Evolutionary conservation across 2,329 filamentous ascomycete species (phyloP).

Genomic region (Arthroderma sp.): DNA sequence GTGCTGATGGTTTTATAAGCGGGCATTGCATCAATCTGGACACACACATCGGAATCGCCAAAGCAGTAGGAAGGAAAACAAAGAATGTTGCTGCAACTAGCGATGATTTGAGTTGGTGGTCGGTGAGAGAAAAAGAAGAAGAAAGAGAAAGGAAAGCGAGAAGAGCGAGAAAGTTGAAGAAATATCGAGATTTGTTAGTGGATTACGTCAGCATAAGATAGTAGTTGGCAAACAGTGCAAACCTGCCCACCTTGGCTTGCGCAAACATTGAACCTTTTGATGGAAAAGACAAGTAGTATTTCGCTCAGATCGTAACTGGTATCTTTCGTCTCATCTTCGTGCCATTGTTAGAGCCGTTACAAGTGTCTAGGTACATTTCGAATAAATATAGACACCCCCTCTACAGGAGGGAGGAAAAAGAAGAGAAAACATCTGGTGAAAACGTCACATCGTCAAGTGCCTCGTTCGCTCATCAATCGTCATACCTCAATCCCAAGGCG

Average conservation of each 20-base stretch:
- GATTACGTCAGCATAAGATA: not conserved
- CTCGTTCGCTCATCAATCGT: not conserved
- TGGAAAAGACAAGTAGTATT: no score
- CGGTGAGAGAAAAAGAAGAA: slow-evolving; percentile 41
- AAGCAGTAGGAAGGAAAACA: slow-evolving; percentile 41
- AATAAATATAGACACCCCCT: not conserved
- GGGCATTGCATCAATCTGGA: slow-evolving; percentile 52
- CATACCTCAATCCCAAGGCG: slow-evolving; percentile 6
- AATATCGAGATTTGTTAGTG: not conserved
- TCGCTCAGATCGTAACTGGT: no score
- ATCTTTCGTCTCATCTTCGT: not conserved
- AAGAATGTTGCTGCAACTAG: slow-evolving; percentile 38
- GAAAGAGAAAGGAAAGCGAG: slow-evolving; percentile 19
- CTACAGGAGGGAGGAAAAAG: not conserved
- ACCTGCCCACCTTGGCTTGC: not conserved
- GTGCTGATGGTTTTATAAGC: slow-evolving; percentile 75
- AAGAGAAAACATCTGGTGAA: not conserved
- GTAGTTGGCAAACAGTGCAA: not conserved
- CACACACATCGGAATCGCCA: slow-evolving; percentile 60
- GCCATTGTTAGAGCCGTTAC: not conserved
- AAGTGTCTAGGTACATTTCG: not conserved
- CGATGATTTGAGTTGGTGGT: slow-evolving; percentile 68
- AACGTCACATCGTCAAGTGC: slow-evolving; percentile 2
- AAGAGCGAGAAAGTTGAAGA: not conserved
- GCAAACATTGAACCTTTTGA: no score